These are phyloP conservation scores for Canavalia gladiata DNA, from an alignment of 306 rosid species.

Conservation along the genomic window DNA sequence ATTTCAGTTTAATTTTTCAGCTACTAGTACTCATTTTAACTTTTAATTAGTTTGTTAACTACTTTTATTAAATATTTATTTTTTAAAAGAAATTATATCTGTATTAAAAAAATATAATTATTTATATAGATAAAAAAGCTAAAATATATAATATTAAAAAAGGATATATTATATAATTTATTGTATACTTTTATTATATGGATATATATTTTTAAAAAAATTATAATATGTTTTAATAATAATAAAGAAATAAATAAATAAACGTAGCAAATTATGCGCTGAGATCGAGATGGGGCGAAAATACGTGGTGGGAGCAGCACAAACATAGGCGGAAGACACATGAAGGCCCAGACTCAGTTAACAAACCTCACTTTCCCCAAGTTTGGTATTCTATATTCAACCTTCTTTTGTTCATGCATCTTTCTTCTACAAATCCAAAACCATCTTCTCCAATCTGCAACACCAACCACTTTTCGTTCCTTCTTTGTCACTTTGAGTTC, in stretches of 20 bases:
- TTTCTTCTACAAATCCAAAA: background rate
- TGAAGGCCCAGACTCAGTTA: constrained; percentile 36
- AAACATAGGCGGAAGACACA: constrained; percentile 46
- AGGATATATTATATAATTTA: too few species aligned
- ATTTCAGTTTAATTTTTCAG: too few species aligned
- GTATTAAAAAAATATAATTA: too few species aligned
- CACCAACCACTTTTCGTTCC: background rate
- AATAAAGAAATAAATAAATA: background rate
- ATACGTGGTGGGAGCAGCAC: constrained; percentile 82
- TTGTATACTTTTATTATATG: too few species aligned
- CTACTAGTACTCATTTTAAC: too few species aligned
- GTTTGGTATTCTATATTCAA: constrained; percentile 20
- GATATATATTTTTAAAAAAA: too few species aligned
- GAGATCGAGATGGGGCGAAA: constrained; percentile 12
- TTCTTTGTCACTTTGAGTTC: constrained; percentile 1
- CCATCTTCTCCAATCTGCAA: constrained; percentile 26
- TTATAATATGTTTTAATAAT: background rate
- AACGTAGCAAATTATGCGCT: constrained; percentile 13
- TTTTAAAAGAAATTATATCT: too few species aligned
- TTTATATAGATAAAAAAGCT: too few species aligned
- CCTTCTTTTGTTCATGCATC: background rate
- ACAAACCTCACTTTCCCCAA: constrained; percentile 34
- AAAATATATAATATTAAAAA: too few species aligned
- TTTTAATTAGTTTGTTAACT: too few species aligned
- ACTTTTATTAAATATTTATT: too few species aligned